These are phyloP conservation scores for Amanita pallidorosea DNA, from an alignment of 768 basidiomycete species.

Conservation along the genomic window DNA sequence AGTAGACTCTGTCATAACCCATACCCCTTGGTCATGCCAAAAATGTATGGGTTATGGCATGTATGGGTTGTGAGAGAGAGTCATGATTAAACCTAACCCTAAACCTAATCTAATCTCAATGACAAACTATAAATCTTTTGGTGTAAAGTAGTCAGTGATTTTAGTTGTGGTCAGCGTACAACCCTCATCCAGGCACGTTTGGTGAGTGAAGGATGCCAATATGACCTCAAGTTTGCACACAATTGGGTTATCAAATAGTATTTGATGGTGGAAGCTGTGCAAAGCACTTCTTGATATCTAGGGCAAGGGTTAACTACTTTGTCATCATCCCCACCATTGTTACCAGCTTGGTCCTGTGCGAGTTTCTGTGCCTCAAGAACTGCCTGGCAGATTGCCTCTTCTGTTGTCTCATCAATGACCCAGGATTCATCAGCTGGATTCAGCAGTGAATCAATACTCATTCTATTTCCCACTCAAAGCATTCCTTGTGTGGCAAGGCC, in stretches of 20 bases:
- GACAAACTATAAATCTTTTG: neutral
- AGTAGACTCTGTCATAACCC: constrained; percentile 1
- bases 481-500: constrained; percentile 13
- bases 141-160: constrained; percentile 10
- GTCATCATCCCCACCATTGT: constrained; percentile 8
- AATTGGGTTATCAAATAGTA: constrained; percentile 13
- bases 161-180: constrained; percentile 9
- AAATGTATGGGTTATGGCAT: constrained; percentile 2
- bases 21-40: neutral
- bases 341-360: constrained; percentile 12
- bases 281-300: constrained; percentile 11
- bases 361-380: constrained; percentile 13
- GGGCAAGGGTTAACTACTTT: constrained; percentile 8
- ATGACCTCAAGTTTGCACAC: constrained; percentile 13
- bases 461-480: constrained; percentile 14
- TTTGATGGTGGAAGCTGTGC: constrained; percentile 10
- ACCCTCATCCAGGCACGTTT: constrained; percentile 10
- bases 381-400: constrained; percentile 15
- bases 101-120: constrained; percentile 1
- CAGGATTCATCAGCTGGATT: constrained; percentile 17
- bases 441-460: constrained; percentile 17
- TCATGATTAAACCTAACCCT: constrained; percentile 1
- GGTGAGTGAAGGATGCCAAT: constrained; percentile 11
- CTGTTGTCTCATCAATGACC: constrained; percentile 12
- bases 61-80: constrained; percentile 1